Evolutionary conservation across 208 protist species (phyloP).

Genomic region (Trichomonas vaginalis): DNA sequence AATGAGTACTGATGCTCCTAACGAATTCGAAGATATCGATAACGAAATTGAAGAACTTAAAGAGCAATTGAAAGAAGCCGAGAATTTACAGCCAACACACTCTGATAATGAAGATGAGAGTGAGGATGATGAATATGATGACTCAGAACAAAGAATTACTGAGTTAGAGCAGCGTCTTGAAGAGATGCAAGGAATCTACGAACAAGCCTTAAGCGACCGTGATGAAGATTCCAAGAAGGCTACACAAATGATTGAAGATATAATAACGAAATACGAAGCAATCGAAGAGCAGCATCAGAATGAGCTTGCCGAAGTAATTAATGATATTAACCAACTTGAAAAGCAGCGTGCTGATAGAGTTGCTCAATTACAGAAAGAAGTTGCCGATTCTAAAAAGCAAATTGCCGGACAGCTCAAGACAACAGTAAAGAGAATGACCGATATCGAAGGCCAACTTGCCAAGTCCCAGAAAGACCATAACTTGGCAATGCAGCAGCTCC

Average conservation of each 20-base stretch:
- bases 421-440: background rate
- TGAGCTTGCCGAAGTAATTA: background rate
- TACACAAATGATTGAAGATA: background rate
- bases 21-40: background rate
- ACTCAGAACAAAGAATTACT: background rate
- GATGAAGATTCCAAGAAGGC: background rate
- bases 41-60: background rate
- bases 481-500: background rate
- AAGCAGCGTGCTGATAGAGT: background rate
- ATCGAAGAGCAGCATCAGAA: background rate
- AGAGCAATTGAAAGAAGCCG: background rate
- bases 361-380: background rate
- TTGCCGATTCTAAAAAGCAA: background rate
- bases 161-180: background rate
- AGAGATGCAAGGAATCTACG: background rate
- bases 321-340: background rate
- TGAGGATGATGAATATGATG: background rate
- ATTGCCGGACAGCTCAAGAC: background rate
- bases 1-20: background rate
- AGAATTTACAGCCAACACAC: background rate
- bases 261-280: background rate
- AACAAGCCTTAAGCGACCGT: background rate
- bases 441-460: background rate
- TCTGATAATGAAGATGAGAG: background rate
- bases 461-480: background rate